Base-by-base conservation (phyloP, 2,329 filamentous ascomycete genomes). In the Epichloe aotearoae region DNA sequence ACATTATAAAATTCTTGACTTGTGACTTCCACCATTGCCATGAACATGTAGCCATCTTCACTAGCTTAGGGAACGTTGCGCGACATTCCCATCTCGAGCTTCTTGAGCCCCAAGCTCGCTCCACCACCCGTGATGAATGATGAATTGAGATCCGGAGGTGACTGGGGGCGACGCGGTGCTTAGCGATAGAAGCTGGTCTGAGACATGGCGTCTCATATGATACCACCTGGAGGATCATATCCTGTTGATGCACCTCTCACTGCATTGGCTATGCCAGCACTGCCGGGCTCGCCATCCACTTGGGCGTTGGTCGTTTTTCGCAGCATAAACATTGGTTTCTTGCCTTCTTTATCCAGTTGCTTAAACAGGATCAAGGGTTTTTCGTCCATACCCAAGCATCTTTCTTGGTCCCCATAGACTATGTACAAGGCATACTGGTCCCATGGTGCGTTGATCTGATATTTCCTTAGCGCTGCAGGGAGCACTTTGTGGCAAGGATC, bases 251-350 rank as follows among this genome's bases (percentile, higher is more conserved):
- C 65, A 15, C 75, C 73, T 49, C 74, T 68, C 2, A 65, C 61
- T 6, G 70, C 69, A 23, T 66, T 67, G 33, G 68, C 70, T 26
- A 80, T 63, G 11, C 76, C 76, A 6, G 75, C 76, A 55, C 76
- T 79, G 15, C 76, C 76, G 10, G 75, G 75, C 1, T 70, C 67
- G 43, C 76, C 74, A 47, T 80, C 77, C 23, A 69, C 69, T 48
- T 69, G 70, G 10, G 75, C 74, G 39, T 73, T 74, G 46, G 76
- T 79, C 36, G 77, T 82, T 66, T 82, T 82, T 52, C 93, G 75
- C 51, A 98, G 73, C 93, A 98, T 98, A 63, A 98, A 98, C 93
- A 97, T 97, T 20, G 93, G 93, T 66, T 97, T 98, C 69, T 94
- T 86, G 45, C 93, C 93, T 71, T 97, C 93, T 66, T 90, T 90